Evolutionary conservation across 148 eudicot genomes (phyloP).

Genomic region (Selenicereus undatus): DNA sequence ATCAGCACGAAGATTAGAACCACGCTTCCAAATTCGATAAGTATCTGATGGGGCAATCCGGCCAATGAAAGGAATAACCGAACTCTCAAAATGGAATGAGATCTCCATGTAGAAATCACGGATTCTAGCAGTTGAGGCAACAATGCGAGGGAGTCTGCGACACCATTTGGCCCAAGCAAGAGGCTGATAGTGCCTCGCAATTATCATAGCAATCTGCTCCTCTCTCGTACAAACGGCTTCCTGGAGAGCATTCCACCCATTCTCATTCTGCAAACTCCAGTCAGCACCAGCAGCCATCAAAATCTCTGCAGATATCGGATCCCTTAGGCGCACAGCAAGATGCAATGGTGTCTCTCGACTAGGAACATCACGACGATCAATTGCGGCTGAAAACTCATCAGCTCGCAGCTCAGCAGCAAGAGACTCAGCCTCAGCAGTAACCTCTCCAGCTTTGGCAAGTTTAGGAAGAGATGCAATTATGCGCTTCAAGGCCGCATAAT

Average conservation of each 20-base stretch:
- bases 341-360: constrained; percentile 92
- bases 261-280: constrained; percentile 89
- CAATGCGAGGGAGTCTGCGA: constrained; percentile 84
- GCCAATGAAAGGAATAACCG: constrained; percentile 84
- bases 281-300: constrained; percentile 93
- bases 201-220: constrained; percentile 85
- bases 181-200: constrained; percentile 78
- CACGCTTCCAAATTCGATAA: constrained; percentile 90
- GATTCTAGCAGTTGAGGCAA: constrained; percentile 70
- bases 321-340: constrained; percentile 71
- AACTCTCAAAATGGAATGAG: constrained; percentile 91
- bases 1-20: constrained; percentile 88
- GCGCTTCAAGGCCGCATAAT: constrained; percentile 49
- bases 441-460: constrained; percentile 79
- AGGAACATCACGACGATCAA: constrained; percentile 83
- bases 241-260: constrained; percentile 96
- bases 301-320: constrained; percentile 66
- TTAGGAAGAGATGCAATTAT: constrained; percentile 54
- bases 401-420: constrained; percentile 70
- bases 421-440: constrained; percentile 69
- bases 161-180: constrained; percentile 99
- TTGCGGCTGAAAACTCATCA: constrained; percentile 59
- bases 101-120: constrained; percentile 96
- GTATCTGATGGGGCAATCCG: constrained; percentile 94
- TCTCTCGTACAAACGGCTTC: constrained; percentile 85